Evolutionary conservation across 768 basidiomycete species (phyloP).

Genomic region (Hypholoma fasciculare): DNA sequence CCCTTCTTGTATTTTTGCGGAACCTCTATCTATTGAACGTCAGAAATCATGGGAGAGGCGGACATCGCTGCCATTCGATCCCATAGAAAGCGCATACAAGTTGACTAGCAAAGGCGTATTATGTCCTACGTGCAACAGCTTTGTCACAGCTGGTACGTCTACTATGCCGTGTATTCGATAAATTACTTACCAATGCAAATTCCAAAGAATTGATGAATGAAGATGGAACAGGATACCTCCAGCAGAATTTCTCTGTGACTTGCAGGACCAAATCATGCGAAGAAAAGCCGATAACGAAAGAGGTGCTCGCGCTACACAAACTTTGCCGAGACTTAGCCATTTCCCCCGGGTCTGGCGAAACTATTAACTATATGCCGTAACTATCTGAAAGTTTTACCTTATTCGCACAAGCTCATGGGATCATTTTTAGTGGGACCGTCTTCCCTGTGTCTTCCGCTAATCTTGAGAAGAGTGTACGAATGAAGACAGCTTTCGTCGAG

Average conservation of each 20-base stretch:
- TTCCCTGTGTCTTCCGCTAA: conserved; percentile 10
- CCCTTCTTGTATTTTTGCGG: conserved; percentile 8
- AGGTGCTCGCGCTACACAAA: conserved; percentile 20
- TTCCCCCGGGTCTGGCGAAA: not conserved
- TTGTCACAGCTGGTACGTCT: conserved; percentile 25
- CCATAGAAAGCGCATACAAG: conserved; percentile 14
- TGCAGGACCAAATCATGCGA: conserved; percentile 37
- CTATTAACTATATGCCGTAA: conserved; percentile 12
- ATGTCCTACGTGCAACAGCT: conserved; percentile 28
- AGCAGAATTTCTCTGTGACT: conserved; percentile 34
- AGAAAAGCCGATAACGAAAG: conserved; percentile 31
- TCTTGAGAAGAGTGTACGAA: not conserved
- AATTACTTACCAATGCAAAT: not conserved
- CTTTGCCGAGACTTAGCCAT: conserved; percentile 13
- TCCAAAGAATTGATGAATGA: conserved; percentile 38
- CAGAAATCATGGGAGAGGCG: conserved; percentile 16
- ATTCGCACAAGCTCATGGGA: not conserved
- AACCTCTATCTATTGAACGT: conserved; percentile 11
- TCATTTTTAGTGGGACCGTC: conserved; percentile 12
- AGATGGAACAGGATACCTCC: conserved; percentile 47
- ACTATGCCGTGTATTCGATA: not conserved
- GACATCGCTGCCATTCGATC: conserved; percentile 16
- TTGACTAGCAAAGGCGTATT: conserved; percentile 16
- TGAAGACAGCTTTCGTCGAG: conserved; percentile 5
- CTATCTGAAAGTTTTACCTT: not conserved